phyloP scores from a whole-genome alignment of 495 filamentous ascomycete species.

The Trichoderma orchidacearum region DNA sequence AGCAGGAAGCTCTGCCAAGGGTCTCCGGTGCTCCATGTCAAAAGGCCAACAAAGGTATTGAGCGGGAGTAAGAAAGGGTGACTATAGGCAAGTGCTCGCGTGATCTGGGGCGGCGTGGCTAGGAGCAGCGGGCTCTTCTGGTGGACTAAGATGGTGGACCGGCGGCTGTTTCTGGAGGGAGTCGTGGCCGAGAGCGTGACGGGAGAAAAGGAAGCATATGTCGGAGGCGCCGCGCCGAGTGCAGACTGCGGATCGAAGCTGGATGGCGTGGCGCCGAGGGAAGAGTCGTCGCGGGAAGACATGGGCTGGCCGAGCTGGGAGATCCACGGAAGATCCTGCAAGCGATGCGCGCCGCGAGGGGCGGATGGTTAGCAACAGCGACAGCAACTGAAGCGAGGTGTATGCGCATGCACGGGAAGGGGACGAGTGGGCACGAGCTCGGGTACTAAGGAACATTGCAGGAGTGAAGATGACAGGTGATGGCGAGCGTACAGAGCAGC shows the following conservation, averaged over 20 bases:
- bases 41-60: slow-evolving; percentile 66
- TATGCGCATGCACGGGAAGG: neutral
- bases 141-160: slow-evolving; percentile 86
- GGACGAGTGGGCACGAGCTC: neutral
- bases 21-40: slow-evolving; percentile 89
- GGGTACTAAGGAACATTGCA: neutral
- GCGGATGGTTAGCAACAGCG: neutral
- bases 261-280: neutral
- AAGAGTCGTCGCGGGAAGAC: slow-evolving; percentile 1
- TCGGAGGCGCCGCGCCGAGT: slow-evolving; percentile 10
- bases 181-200: slow-evolving; percentile 47
- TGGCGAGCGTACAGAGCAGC: neutral
- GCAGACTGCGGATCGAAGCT: slow-evolving; percentile 2
- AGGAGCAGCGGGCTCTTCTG: slow-evolving; percentile 90
- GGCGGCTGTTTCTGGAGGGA: slow-evolving; percentile 40
- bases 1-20: slow-evolving; percentile 95
- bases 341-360: neutral
- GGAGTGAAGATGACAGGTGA: neutral
- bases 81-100: slow-evolving; percentile 81
- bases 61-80: slow-evolving; percentile 83
- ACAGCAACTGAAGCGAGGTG: neutral
- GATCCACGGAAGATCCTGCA: neutral
- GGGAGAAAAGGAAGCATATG: slow-evolving; percentile 56
- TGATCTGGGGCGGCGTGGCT: slow-evolving; percentile 87
- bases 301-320: slow-evolving; percentile 1